Conservation (phyloP, 176 grass and related monocot genomes). For the Coix lacrymajobi region DNA sequence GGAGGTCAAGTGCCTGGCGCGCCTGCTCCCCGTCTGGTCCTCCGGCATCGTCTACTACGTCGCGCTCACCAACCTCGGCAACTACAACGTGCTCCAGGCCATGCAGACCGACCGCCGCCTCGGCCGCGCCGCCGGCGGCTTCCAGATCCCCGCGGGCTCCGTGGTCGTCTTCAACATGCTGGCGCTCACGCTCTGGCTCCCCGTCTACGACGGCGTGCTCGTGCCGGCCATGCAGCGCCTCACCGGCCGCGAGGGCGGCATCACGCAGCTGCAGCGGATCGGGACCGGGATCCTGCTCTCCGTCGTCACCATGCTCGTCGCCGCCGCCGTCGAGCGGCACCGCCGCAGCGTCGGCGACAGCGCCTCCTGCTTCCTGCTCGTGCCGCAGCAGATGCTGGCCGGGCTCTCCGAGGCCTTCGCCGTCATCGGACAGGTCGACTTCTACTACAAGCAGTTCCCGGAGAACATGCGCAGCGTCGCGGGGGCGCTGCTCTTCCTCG, state of each 20-base stretch:
- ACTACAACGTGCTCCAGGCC: conserved; percentile 62
- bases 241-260: conserved; percentile 40
- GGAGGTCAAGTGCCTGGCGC: conserved; percentile 62
- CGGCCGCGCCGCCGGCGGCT: conserved; percentile 5
- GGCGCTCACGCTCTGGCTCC: conserved; percentile 51
- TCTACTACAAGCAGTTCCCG: conserved; percentile 75
- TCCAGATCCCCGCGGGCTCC: conserved; percentile 51
- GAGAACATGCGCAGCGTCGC: conserved; percentile 74
- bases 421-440: conserved; percentile 51
- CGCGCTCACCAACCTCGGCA: conserved; percentile 39
- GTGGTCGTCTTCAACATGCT: conserved; percentile 82
- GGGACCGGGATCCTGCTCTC: conserved; percentile 32
- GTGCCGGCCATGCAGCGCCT: conserved; percentile 39
- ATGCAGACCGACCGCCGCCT: conserved; percentile 54
- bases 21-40: conserved; percentile 66
- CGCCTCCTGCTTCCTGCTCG: conserved; percentile 50
- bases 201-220: conserved; percentile 55
- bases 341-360: conserved; percentile 4
- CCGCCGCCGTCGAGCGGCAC: conserved; percentile 36
- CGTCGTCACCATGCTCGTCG: conserved; percentile 33
- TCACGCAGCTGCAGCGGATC: conserved; percentile 31
- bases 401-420: conserved; percentile 61
- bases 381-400: conserved; percentile 47
- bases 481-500: conserved; percentile 41
- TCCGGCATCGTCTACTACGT: conserved; percentile 52